A percentile compares a stretch with the other conserved stretches of the same genome.
These are phyloP conservation scores for Aspergillus wentii DNA, from an alignment of 495 filamentous ascomycete genomes.

Conservation along the genomic window DNA sequence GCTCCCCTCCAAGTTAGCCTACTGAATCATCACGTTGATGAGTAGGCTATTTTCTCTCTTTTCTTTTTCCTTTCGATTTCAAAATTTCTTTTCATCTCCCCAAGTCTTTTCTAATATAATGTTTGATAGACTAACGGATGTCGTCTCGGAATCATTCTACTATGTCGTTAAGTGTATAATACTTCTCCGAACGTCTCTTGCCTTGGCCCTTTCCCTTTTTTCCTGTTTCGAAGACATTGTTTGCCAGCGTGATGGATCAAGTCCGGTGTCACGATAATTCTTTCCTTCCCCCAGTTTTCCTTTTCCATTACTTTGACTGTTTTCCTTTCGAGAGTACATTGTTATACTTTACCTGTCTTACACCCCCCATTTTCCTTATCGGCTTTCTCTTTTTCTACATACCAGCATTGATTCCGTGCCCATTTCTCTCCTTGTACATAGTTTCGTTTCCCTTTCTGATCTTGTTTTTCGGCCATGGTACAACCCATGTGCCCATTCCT, in stretches of 20 bases:
- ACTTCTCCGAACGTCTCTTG: slow-evolving; percentile 1
- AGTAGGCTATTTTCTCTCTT: neutral
- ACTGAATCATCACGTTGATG: slow-evolving; percentile 28
- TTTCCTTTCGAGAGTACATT: slow-evolving; percentile 17
- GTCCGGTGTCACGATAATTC: slow-evolving; percentile 27
- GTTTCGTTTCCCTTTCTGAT: slow-evolving; percentile 9
- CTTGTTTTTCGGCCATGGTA: too few species aligned
- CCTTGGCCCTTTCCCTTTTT: slow-evolving; percentile 8
- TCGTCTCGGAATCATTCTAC: slow-evolving; percentile 24
- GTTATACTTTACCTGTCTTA: slow-evolving; percentile 3
- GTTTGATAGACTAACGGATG: slow-evolving; percentile 35
- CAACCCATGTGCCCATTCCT: neutral
- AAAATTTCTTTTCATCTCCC: neutral
- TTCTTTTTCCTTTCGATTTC: slow-evolving; percentile 2
- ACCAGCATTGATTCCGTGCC: slow-evolving; percentile 1
- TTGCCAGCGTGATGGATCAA: slow-evolving; percentile 24
- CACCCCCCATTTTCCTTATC: neutral
- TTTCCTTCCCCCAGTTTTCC: slow-evolving; percentile 8
- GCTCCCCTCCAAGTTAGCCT: slow-evolving; percentile 22
- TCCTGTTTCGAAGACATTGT: slow-evolving; percentile 5
- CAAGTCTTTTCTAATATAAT: slow-evolving; percentile 32
- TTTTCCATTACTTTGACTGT: slow-evolving; percentile 10
- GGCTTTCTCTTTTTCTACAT: slow-evolving; percentile 4
- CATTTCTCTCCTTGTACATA: slow-evolving; percentile 26
- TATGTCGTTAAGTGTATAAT: slow-evolving; percentile 21